Evolutionary conservation across 1,284 basidiomycete species (phyloP), one percentile per base, ranked within the genome.

Genomic region (Phellopilus nigrolimitatus): DNA sequence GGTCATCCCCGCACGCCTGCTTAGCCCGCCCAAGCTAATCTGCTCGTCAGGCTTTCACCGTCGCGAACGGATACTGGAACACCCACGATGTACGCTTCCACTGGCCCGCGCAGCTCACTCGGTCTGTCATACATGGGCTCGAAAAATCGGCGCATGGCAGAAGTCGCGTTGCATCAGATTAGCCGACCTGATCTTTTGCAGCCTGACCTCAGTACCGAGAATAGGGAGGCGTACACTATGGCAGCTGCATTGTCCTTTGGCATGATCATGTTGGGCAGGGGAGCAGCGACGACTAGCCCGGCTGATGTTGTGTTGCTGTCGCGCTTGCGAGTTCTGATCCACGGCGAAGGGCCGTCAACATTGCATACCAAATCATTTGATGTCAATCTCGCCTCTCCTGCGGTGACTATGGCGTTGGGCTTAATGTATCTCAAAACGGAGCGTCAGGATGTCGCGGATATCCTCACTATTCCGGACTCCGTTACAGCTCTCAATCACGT

Each of bases 191-290:
- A 91, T 60, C 77, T 95, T 19, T 78, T 81, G 2, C 86, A 85
- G 51, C 82, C 88, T 0, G 91, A 97, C 57, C 73, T 88, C 33
- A 90, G 82, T 60, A 85, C 84, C 57, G 90, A 92, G 55, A 81
- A 91, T 63, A 80, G 90, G 28, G 97, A 99, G 64, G 86, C 93
- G 0, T 99, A 98, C 64, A 89, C 93, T 0, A 84, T 94, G 57
- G 82, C 91, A 1, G 86, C 93, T 1, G 91, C 89, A 3, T 77
- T 97, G 38, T 84, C 90, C 0, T 97, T 97, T 62, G 97, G 97
- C 0, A 88, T 97, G 77, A 88, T 97, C 66, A 95, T 97, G 86
- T 78, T 99, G 4, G 94, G 91, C 5, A 87, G 84, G 59, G 93
- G 93, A 0, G 79, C 83, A 0, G 71, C 62, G 5, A 57, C 62